These are phyloP conservation scores for Phytophthora sp. DNA, from an alignment of 352 stramenopile genomes.

Conservation along the genomic window DNA sequence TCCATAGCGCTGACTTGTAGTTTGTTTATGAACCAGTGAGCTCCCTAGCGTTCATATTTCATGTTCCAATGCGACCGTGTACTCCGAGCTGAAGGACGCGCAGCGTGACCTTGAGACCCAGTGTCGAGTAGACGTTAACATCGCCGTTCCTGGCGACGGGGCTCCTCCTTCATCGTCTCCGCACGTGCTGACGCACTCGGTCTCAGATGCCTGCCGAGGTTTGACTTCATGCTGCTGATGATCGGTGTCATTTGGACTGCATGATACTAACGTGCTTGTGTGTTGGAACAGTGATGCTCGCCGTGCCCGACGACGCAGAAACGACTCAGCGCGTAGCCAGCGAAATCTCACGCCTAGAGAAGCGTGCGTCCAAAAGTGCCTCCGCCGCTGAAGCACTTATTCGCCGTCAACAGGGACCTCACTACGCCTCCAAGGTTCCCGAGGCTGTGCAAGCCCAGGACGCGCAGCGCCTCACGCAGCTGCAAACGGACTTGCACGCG, in stretches of 20 bases:
- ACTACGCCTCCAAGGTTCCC: conserved; percentile 74
- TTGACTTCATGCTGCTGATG: too few relatives aligned
- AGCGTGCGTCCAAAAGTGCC: conserved; percentile 62
- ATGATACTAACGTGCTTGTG: not conserved
- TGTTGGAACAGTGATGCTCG: conserved; percentile 55
- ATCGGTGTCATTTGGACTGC: too few relatives aligned
- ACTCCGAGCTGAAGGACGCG: conserved; percentile 40
- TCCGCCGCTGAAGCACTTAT: conserved; percentile 52
- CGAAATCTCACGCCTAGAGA: conserved; percentile 72
- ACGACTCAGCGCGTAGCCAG: conserved; percentile 64
- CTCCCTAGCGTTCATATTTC: conserved; percentile 35
- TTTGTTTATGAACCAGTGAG: conserved; percentile 13
- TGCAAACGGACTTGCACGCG: conserved; percentile 62
- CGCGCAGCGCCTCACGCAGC: conserved; percentile 52
- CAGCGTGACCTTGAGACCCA: conserved; percentile 55
- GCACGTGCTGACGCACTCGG: conserved; percentile 55
- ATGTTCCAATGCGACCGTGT: conserved; percentile 38
- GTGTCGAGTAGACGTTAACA: conserved; percentile 41
- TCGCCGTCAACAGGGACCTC: conserved; percentile 43
- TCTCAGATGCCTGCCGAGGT: conserved; percentile 64
- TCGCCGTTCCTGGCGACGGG: conserved; percentile 7
- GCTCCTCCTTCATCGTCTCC: conserved; percentile 6
- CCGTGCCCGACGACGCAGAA: conserved; percentile 67
- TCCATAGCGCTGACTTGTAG: not conserved
- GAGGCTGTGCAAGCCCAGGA: conserved; percentile 70